Base-by-base conservation (phyloP, 495 filamentous ascomycete species). In the Aspergillus carlsbadensis region DNA sequence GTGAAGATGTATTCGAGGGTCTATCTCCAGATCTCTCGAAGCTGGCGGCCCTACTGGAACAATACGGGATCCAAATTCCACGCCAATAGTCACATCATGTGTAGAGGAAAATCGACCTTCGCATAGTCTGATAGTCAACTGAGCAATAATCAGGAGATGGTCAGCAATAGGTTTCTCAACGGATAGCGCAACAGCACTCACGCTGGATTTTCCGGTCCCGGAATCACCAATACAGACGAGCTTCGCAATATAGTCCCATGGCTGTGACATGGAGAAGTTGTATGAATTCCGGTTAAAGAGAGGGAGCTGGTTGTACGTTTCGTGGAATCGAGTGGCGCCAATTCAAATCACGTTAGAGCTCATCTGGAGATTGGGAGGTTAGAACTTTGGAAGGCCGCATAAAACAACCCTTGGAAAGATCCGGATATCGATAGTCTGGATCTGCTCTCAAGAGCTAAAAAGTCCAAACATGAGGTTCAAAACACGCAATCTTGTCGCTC, bases 191-290 rank as follows among this genome's bases (percentile, higher is more conserved):
- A 15, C 26, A 31, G 43, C 24, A 73, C 81, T 61, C 70, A 86
- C 83, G 56, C 82, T 85, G 56, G 88, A 92, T 78, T 98, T 98
- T 58, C 93, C 93, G 64, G 89, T 93, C 60, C 91, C 94, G 15
- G 86, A 91, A 74, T 97, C 94, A 68, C 94, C 94, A 66, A 98
- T 91, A 75, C 91, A 95, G 67, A 97, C 92, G 65, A 98, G 88
- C 76, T 97, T 97, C 71, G 92, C 92, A 68, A 97, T 97, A 78
- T 96, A 97, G 77, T 97, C 91, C 92, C 92, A 97, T 78, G 92
- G 82, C 70, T 84, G 83, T 69, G 84, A 78, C 84, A 87, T 86
- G 69, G 81, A 83, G 81, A 72, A 20, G 35, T 21, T 49, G 6
- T 24, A 15, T 2, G 17, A 15, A 5, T 50, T 31, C 18, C 20